Evolutionary conservation across 2,329 filamentous ascomycete genomes (phyloP).

Genomic region (Colletotrichum magnum): DNA sequence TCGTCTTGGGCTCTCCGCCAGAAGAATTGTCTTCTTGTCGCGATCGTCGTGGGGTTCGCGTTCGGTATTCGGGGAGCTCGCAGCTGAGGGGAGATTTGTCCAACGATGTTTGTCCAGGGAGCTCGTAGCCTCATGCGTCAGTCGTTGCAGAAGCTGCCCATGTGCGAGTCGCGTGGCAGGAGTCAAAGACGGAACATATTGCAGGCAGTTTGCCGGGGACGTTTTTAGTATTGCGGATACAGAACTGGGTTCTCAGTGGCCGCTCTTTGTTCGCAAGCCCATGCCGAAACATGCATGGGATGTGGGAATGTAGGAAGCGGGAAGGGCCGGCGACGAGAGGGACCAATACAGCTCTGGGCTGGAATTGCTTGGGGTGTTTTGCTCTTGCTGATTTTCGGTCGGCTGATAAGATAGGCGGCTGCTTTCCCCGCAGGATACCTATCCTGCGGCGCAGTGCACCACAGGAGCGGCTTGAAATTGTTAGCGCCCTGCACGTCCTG

Average conservation of each 20-base stretch:
- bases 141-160: conserved; percentile 26
- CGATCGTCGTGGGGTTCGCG: neutral
- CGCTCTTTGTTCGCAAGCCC: conserved; percentile 31
- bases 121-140: conserved; percentile 34
- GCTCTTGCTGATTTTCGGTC: conserved; percentile 8
- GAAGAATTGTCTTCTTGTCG: conserved; percentile 1
- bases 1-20: neutral
- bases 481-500: conserved; percentile 11
- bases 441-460: conserved; percentile 17
- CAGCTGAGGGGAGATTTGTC: neutral
- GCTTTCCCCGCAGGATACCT: conserved; percentile 31
- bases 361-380: neutral
- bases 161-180: conserved; percentile 34
- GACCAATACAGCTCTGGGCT: conserved; percentile 20
- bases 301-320: conserved; percentile 24
- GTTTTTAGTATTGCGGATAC: conserved; percentile 8
- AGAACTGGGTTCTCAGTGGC: conserved; percentile 19
- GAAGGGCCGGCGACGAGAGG: conserved; percentile 33
- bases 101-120: conserved; percentile 30
- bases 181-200: conserved; percentile 36
- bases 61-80: neutral
- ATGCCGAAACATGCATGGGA: conserved; percentile 31
- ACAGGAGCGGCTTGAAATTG: neutral
- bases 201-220: conserved; percentile 8
- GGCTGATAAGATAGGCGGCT: conserved; percentile 36